Evolutionary conservation across 805 yeast species (phyloP), one percentile per base, ranked within the genome.

Genomic region (Pichia sporocuriosa): DNA sequence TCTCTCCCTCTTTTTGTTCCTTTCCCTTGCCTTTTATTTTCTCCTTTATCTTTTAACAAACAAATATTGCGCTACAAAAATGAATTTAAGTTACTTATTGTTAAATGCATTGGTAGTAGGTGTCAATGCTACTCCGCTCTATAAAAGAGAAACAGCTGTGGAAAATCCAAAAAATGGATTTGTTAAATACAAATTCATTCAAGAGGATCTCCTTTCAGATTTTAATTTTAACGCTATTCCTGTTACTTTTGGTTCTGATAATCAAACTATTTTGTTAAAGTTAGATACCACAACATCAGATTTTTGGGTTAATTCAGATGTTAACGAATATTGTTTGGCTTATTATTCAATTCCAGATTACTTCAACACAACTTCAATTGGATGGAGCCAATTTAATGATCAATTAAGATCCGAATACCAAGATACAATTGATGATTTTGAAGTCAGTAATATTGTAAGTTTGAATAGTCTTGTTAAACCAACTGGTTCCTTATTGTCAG

Each of bases 231-330:
- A 67, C 46, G 58, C 72, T 4, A 68, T 69, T 4, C 59, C 61
- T 6, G 43, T 73, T 25, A 44, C 55, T 12, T 55, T 81, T 30
- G 88, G 88, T 12, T 69, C 81, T 0, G 70, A 78, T 1, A 54
- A 66, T 2, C 79, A 78, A 52, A 59, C 65, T 13, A 61, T 79
- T 4, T 65, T 63, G 12, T 72, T 79, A 10, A 58, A 77, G 32
- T 54, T 81, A 17, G 88, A 81, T 50, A 79, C 86, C 2, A 86
- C 84, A 3, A 76, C 84, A 0, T 69, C 81, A 0, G 85, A 79
- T 50, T 62, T 81, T 11, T 80, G 84, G 84, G 75, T 79, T 16
- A 66, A 72, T 38, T 35, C 50, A 1, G 43, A 34, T 13, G 13
- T 32, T 4, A 47, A 47, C 30, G 46, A 40, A 15, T 40, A 27